Conservation (phyloP, 179 eudicot genomes). For the Nepenthes alata region DNA sequence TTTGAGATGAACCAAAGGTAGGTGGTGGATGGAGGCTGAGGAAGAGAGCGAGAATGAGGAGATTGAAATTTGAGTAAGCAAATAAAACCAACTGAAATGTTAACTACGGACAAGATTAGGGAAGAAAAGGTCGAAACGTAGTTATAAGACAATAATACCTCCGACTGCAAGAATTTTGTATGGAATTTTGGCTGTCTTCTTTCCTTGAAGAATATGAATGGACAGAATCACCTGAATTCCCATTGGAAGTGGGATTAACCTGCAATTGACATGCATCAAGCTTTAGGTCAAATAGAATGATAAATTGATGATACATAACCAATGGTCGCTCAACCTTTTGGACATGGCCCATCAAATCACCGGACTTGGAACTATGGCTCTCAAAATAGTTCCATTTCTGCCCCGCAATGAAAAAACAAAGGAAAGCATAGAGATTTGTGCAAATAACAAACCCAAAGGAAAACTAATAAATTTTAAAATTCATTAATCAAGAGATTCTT, state of each 20-base stretch:
- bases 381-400: too few species aligned
- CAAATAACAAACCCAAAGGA: too few species aligned
- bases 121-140: too few species aligned
- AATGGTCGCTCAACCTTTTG: not conserved
- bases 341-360: not conserved
- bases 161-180: constrained; percentile 7
- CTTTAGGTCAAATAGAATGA: not conserved
- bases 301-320: not conserved
- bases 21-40: constrained; percentile 45
- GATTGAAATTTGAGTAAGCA: not conserved
- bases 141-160: constrained; percentile 16
- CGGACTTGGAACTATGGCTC: not conserved
- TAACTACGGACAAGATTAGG: too few species aligned
- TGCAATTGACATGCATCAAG: constrained; percentile 9
- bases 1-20: constrained; percentile 43
- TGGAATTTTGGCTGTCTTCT: constrained; percentile 24
- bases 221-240: constrained; percentile 30
- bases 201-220: constrained; percentile 28
- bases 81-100: too few species aligned
- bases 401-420: too few species aligned
- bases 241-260: constrained; percentile 42
- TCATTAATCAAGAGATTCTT: too few species aligned
- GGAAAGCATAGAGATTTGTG: too few species aligned
- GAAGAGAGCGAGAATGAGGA: constrained; percentile 4
- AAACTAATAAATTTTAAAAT: too few species aligned